Evolutionary conservation across 257 asterid species (phyloP).

Genomic region (Solanum paucissectum): DNA sequence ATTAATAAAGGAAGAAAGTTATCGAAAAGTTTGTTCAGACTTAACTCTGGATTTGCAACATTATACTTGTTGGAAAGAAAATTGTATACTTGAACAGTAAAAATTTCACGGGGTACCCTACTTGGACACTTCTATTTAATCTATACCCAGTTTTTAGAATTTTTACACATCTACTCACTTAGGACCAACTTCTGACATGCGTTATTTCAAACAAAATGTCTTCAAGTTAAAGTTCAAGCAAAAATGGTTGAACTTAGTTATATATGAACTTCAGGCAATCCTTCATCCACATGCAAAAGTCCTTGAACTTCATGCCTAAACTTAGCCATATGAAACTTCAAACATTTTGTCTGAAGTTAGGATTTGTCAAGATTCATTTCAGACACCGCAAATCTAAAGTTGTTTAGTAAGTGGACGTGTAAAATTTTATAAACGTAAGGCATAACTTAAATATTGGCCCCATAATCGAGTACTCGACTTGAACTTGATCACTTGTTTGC

Average conservation of each 20-base stretch:
- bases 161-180: not conserved
- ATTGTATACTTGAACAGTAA: not conserved
- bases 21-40: not conserved
- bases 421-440: not conserved
- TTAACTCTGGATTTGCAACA: not conserved
- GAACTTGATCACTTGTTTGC: not conserved
- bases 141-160: not conserved
- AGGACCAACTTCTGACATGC: not conserved
- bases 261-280: not conserved
- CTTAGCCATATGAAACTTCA: not conserved
- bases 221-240: not conserved
- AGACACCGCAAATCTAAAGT: not conserved
- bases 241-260: not conserved
- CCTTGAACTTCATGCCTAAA: not conserved
- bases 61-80: not conserved
- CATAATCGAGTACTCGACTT: not conserved
- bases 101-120: not conserved
- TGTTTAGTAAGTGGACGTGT: not conserved
- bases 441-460: not conserved
- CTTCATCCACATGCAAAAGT: not conserved
- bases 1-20: not conserved
- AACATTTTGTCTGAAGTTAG: not conserved
- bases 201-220: not conserved
- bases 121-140: not conserved
- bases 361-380: not conserved